Percentiles rank a stretch among this genome's conserved stretches.
Evolutionary conservation across 306 rosid genomes (phyloP).

Genomic region (Comarum palustre): DNA sequence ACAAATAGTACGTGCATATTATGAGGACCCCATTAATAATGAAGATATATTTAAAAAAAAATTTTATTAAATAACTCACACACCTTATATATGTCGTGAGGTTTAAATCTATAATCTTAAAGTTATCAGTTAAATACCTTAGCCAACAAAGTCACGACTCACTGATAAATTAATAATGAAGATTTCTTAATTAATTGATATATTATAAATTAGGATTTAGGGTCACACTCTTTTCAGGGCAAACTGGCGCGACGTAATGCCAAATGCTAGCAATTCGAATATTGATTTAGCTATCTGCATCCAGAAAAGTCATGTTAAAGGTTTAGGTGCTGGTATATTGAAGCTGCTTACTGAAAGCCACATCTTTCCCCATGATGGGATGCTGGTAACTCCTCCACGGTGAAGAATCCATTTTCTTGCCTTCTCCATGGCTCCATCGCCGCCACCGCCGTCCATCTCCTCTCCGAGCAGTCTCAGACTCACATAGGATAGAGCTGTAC

Average conservation of each 20-base stretch:
- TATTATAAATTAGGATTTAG: neutral
- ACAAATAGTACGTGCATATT: too few species aligned
- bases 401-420: slow-evolving; percentile 73
- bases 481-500: slow-evolving; percentile 56
- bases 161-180: too few species aligned
- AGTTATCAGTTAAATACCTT: too few species aligned
- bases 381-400: slow-evolving; percentile 55
- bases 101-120: too few species aligned
- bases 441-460: slow-evolving; percentile 38
- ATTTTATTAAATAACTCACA: too few species aligned
- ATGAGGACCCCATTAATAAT: too few species aligned
- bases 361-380: slow-evolving; percentile 77
- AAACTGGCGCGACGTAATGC: neutral
- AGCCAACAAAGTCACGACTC: too few species aligned
- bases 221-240: neutral
- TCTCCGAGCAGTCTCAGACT: slow-evolving; percentile 64
- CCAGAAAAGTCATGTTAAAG: neutral
- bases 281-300: neutral
- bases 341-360: slow-evolving; percentile 68
- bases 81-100: too few species aligned
- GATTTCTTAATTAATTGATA: neutral
- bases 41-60: too few species aligned
- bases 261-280: neutral
- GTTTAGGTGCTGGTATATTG: neutral
- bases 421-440: slow-evolving; percentile 40